Percentiles rank a stretch among this genome's conserved stretches.
Evolutionary conservation across 768 basidiomycete species (phyloP).

Genomic region (Daedaleopsis nitida): DNA sequence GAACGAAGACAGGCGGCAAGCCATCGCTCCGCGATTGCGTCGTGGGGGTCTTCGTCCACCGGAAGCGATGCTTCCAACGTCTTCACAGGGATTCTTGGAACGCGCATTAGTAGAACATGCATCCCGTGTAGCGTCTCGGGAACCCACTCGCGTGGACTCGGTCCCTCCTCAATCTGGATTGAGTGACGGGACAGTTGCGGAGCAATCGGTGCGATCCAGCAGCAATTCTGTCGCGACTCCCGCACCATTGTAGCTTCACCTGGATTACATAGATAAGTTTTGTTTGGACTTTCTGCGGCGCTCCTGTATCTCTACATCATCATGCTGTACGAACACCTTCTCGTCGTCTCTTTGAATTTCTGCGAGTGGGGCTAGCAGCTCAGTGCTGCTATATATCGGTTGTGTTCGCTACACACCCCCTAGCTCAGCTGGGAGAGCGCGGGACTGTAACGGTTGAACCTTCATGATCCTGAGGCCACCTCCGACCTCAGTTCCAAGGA

Average conservation of each 20-base stretch:
- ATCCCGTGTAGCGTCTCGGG: not conserved
- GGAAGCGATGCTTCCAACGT: conserved; percentile 49
- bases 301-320: not conserved
- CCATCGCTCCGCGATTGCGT: conserved; percentile 52
- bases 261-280: not conserved
- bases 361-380: too few relatives aligned
- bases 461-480: conserved; percentile 5
- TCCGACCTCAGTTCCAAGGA: conserved; percentile 17
- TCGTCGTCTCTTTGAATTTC: too few relatives aligned
- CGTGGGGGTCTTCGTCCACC: conserved; percentile 69
- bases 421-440: conserved; percentile 20
- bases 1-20: conserved; percentile 16
- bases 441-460: conserved; percentile 9
- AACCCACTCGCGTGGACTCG: too few relatives aligned
- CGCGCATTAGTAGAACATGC: not conserved
- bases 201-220: too few relatives aligned
- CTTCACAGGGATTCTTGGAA: not conserved
- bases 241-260: not conserved
- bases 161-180: not conserved
- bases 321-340: not conserved
- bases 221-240: not conserved
- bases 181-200: not conserved
- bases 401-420: not conserved
- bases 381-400: too few relatives aligned
- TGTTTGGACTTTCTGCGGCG: not conserved